These are phyloP conservation scores for Wickerhamomyces sp. DNA, from an alignment of 1,139 yeast genomes.

Conservation along the genomic window DNA sequence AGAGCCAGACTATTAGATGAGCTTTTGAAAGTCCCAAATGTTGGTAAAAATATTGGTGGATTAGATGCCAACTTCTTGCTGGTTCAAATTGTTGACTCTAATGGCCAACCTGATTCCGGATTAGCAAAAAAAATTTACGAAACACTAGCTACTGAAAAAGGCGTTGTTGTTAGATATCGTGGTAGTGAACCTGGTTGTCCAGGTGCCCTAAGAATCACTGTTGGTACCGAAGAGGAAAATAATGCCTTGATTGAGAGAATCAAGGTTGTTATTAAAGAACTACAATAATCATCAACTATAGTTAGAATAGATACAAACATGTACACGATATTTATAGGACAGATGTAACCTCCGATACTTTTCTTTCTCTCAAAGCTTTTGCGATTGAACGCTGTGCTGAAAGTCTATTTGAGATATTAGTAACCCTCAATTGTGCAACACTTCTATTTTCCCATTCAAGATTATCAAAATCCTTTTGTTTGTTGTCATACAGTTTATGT, in stretches of 20 bases:
- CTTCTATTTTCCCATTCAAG: constrained; percentile 9
- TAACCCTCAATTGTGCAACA: constrained; percentile 19
- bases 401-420: constrained; percentile 22
- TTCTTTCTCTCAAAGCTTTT: constrained; percentile 19
- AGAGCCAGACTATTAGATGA: constrained; percentile 48
- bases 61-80: constrained; percentile 81
- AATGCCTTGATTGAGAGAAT: constrained; percentile 35
- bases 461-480: constrained; percentile 1
- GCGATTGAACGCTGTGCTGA: constrained; percentile 24
- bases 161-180: constrained; percentile 84
- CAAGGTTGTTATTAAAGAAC: not conserved
- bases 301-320: too few relatives aligned
- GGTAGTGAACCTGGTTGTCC: constrained; percentile 85
- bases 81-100: constrained; percentile 58
- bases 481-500: constrained; percentile 6
- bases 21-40: constrained; percentile 49
- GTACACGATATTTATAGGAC: constrained; percentile 1
- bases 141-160: constrained; percentile 62
- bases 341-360: constrained; percentile 11
- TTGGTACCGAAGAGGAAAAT: constrained; percentile 82
- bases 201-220: constrained; percentile 81
- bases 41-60: constrained; percentile 83
- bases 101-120: constrained; percentile 45
- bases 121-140: constrained; percentile 64
- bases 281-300: not conserved